Conservation (phyloP, 179 eudicot genomes). For the Carnegiea gigantea region DNA sequence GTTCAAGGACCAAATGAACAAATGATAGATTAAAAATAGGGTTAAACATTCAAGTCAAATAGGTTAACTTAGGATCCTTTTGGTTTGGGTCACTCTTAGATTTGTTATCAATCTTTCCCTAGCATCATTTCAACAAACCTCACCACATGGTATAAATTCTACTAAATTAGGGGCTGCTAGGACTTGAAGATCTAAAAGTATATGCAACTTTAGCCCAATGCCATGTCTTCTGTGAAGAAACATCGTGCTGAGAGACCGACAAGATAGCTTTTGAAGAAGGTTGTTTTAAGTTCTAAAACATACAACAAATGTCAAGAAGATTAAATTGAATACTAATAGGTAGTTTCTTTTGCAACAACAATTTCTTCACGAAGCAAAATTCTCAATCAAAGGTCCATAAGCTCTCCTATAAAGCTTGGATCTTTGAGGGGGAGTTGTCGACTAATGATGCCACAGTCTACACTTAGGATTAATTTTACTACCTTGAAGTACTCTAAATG, state of each 20-base stretch:
- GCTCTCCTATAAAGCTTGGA: neutral
- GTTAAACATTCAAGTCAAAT: too few species aligned
- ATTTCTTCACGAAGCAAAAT: neutral
- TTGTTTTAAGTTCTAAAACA: neutral
- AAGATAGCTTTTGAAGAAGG: neutral
- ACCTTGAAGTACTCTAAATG: neutral
- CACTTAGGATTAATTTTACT: neutral
- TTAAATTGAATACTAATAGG: neutral
- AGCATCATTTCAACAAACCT: too few species aligned
- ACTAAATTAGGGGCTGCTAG: neutral
- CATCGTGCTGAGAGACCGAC: neutral
- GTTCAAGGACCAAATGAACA: too few species aligned
- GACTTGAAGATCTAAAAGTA: too few species aligned
- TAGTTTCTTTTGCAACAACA: neutral
- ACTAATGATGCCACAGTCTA: neutral
- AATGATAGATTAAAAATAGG: too few species aligned
- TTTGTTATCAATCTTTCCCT: too few species aligned
- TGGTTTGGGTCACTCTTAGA: too few species aligned
- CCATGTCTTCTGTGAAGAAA: too few species aligned
- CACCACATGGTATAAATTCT: too few species aligned
- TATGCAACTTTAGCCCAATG: too few species aligned
- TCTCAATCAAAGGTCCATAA: neutral
- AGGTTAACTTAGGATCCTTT: too few species aligned
- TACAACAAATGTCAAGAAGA: neutral
- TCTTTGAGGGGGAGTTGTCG: neutral